Evolutionary conservation across 345 rosid genomes (phyloP).

Genomic region (Geranium rotundifolium): DNA sequence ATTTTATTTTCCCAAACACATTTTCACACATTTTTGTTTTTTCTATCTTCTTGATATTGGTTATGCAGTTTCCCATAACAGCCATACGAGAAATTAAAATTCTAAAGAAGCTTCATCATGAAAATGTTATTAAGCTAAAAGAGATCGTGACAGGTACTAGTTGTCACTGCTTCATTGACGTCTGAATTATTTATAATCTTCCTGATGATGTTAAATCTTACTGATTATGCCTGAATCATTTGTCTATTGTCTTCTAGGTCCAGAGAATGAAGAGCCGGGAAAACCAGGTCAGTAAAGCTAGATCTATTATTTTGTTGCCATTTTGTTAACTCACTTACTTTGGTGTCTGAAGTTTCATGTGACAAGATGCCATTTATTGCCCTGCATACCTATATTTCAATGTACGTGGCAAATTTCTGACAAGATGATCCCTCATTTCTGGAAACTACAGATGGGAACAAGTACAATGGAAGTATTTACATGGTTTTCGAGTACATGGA

Average conservation of each 20-base stretch:
- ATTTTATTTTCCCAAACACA: neutral
- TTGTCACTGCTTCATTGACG: neutral
- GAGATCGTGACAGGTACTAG: constrained; percentile 32
- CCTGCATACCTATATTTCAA: neutral
- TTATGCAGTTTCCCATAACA: constrained; percentile 40
- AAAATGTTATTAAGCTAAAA: constrained; percentile 36
- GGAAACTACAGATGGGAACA: constrained; percentile 57
- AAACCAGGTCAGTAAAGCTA: constrained; percentile 46
- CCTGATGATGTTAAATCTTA: neutral
- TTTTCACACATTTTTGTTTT: neutral
- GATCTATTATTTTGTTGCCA: neutral
- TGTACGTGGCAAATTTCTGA: neutral
- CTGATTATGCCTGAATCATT: neutral
- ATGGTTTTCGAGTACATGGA: constrained; percentile 99
- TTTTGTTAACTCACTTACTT: neutral
- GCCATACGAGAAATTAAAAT: constrained; percentile 44
- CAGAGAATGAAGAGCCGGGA: constrained; percentile 87
- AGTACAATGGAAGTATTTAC: constrained; percentile 89
- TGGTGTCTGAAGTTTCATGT: neutral
- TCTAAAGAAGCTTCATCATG: constrained; percentile 45
- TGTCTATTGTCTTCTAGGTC: constrained; percentile 29
- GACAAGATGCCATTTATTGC: neutral
- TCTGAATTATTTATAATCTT: neutral
- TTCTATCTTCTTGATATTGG: neutral
- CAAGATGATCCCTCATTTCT: neutral